Base-by-base conservation (phyloP, 176 grass and related monocot genomes). In the Bothriochloa decipiens region DNA sequence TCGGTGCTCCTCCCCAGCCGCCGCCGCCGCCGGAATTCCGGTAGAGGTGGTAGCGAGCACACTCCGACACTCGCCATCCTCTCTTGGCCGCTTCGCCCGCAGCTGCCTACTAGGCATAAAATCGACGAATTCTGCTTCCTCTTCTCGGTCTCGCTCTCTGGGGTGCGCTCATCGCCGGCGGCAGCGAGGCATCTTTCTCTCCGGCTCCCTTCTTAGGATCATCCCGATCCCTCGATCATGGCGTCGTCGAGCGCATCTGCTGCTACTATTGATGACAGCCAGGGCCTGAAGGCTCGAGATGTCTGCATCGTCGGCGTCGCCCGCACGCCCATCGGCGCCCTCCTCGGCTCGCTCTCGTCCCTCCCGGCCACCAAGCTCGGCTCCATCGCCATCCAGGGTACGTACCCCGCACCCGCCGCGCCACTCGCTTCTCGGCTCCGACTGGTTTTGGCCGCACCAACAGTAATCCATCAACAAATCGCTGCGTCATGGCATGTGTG, bases 251-350 rank as follows among this genome's bases (percentile, higher is more conserved):
- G 35, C 68, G 5, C 25, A 0, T 14, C 43, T 1, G 37, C 63
- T 22, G 2, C 33, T 45, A 12, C 42, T 29, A 12, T 43, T 6
- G 69, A 7, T 50, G 70, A 15, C 57, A 37, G 3, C 63, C 22
- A 43, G 43, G 27, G 49, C 6, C 65, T 87, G 4, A n/a, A 62
- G 16, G 84, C 84, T 20, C 84, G 81, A 46, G 96, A 98, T 65
- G 96, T 92, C 18, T 95, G 93, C 65, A 42, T 93, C 81, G 96
- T 92, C 67, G 96, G 96, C 87, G 85, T 92, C 85, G 91, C 96
- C 10, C 92, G 96, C 75, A 98, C 96, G 47, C 96, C 96, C 15
- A 80, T 98, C 73, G 96, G 92, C 68, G 87, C 86, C 13, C 90
- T 98, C 78, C 92, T 98, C 68, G 96, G 96, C 26, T 82, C 87